phyloP scores from a whole-genome alignment of 2,329 filamentous ascomycete species.

The Claviceps sp. region DNA sequence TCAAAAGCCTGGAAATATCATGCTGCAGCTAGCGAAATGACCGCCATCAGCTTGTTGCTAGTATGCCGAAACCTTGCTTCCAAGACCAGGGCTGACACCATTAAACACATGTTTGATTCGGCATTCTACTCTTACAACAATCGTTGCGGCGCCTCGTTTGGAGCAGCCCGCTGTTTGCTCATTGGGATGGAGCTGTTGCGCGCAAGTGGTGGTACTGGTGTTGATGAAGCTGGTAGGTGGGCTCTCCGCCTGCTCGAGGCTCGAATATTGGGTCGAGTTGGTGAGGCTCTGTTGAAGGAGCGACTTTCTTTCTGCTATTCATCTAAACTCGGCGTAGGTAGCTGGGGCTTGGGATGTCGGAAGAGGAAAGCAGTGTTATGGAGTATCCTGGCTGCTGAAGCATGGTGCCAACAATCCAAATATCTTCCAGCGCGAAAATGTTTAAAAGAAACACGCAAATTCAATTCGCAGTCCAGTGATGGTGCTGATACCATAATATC shows the following conservation, averaged over 20 bases:
- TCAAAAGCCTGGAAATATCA: constrained; percentile 97
- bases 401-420: constrained; percentile 69
- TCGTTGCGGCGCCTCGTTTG: constrained; percentile 65
- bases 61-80: constrained; percentile 57
- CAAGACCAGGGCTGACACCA: constrained; percentile 65
- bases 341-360: constrained; percentile 55
- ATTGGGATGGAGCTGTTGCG: constrained; percentile 73
- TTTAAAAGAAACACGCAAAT: constrained; percentile 52
- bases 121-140: constrained; percentile 88
- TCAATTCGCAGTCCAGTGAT: constrained; percentile 34
- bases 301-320: constrained; percentile 75
- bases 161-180: constrained; percentile 63
- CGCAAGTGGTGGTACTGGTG: constrained; percentile 61
- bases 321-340: constrained; percentile 54
- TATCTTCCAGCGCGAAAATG: constrained; percentile 66
- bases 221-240: constrained; percentile 83
- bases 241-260: constrained; percentile 67
- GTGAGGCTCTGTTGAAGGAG: constrained; percentile 74
- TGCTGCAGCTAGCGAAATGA: constrained; percentile 91
- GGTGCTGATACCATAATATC: constrained; percentile 34
- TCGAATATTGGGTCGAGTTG: constrained; percentile 58
- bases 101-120: constrained; percentile 80
- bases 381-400: constrained; percentile 70
- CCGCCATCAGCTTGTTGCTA: constrained; percentile 69
- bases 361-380: constrained; percentile 80